A percentile compares a stretch with the other conserved stretches of the same genome.
phyloP scores from a whole-genome alignment of 257 asterid species.

The Echites panduratus region DNA sequence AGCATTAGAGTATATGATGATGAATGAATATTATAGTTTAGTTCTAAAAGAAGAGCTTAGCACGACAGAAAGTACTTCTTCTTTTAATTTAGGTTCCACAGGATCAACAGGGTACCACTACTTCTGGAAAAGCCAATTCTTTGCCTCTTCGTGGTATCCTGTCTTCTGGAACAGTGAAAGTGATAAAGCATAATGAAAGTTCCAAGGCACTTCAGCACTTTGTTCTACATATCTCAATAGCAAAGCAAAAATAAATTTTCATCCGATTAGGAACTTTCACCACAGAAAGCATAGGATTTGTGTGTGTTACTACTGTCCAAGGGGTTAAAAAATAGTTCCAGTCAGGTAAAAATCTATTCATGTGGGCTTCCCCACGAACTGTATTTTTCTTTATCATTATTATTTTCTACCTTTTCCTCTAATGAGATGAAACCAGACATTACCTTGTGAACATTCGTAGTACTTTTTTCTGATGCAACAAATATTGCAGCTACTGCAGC shows the following conservation, averaged over 20 bases:
- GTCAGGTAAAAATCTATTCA: background rate
- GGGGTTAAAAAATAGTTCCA: background rate
- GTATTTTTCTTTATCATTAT: background rate
- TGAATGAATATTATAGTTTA: background rate
- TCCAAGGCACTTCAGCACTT: conserved; percentile 55
- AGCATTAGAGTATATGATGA: background rate
- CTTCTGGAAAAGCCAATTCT: conserved; percentile 80
- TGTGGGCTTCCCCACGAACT: conserved; percentile 17
- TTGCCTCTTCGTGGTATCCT: conserved; percentile 72
- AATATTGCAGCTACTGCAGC: conserved; percentile 68
- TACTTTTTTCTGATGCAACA: conserved; percentile 39
- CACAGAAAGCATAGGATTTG: background rate
- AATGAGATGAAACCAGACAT: conserved; percentile 34
- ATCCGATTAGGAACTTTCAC: background rate
- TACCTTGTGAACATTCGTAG: conserved; percentile 43
- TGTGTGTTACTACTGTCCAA: background rate
- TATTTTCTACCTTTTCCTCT: conserved; percentile 49
- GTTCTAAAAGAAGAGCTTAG: background rate
- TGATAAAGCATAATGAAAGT: no score
- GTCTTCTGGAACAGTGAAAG: no score
- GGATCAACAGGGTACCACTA: conserved; percentile 80
- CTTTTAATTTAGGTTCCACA: conserved; percentile 69
- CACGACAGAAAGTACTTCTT: conserved; percentile 43
- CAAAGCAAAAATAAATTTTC: background rate
- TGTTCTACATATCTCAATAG: conserved; percentile 40